Percentiles rank a stretch among this genome's conserved stretches.
Conservation (phyloP, 768 basidiomycete species). For the Albatrellus ellisii region DNA sequence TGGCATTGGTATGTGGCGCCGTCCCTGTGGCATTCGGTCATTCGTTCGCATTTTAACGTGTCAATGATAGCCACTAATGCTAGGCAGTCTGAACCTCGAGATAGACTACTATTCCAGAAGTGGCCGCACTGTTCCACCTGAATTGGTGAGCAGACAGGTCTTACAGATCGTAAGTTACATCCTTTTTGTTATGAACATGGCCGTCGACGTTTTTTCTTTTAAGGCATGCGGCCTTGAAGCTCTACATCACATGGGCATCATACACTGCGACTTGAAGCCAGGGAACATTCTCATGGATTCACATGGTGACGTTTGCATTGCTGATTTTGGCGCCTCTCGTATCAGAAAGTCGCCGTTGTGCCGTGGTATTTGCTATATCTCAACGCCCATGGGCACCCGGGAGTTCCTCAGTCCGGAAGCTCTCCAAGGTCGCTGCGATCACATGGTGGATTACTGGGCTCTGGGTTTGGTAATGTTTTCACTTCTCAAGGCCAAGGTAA, state of each 20-base stretch:
- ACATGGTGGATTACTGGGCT: conserved; percentile 6
- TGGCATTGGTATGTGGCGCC: background rate
- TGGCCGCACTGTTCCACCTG: too few relatives aligned
- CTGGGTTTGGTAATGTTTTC: conserved; percentile 3
- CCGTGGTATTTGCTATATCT: background rate
- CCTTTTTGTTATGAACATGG: background rate
- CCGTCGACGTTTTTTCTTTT: background rate
- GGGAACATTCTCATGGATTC: background rate
- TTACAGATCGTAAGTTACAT: background rate
- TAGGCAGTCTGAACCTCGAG: background rate
- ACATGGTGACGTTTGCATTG: background rate
- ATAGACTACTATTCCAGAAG: background rate
- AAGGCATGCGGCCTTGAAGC: conserved; percentile 1
- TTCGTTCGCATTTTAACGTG: background rate
- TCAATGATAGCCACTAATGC: background rate
- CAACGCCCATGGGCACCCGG: background rate
- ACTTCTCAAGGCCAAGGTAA: background rate
- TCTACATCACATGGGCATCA: conserved; percentile 6
- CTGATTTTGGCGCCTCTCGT: conserved; percentile 2
- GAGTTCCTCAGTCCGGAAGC: conserved; percentile 3
- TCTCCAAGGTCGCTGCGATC: background rate
- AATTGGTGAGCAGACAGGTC: background rate
- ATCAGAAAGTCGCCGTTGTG: background rate
- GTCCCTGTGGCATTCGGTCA: background rate
- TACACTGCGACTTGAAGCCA: conserved; percentile 5